Conservation (phyloP, 2,329 filamentous ascomycete species). For the Coniochaeta sp. region DNA sequence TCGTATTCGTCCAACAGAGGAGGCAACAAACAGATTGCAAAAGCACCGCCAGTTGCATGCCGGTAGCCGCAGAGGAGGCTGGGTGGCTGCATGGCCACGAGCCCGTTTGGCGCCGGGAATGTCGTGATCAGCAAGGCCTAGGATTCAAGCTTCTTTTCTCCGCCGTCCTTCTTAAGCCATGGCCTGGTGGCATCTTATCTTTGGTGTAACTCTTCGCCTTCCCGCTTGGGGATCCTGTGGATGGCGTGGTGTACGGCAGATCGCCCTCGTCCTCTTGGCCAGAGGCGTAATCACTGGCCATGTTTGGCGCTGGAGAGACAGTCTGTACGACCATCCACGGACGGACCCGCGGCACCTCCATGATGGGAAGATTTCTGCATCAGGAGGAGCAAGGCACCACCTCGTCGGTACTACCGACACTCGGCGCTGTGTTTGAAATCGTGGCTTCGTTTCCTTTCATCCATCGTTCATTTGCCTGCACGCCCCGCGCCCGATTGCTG, state of each 20-base stretch:
- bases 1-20: constrained; percentile 2
- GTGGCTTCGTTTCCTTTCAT: background rate
- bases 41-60: background rate
- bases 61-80: background rate
- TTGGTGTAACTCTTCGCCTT: background rate
- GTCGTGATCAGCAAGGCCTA: background rate
- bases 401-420: background rate
- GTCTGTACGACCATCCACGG: background rate
- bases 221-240: background rate
- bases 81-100: background rate
- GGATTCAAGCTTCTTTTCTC: constrained; percentile 1
- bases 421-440: background rate
- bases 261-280: background rate
- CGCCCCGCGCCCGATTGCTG: background rate
- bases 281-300: background rate
- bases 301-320: background rate
- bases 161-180: background rate
- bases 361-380: background rate
- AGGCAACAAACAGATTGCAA: background rate
- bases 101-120: background rate
- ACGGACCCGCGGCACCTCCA: background rate
- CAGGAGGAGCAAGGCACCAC: background rate
- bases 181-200: background rate
- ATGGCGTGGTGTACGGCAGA: background rate
- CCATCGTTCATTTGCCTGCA: background rate